Base-by-base conservation (phyloP, 179 eudicot genomes). In the Vitellaria paradoxa region DNA sequence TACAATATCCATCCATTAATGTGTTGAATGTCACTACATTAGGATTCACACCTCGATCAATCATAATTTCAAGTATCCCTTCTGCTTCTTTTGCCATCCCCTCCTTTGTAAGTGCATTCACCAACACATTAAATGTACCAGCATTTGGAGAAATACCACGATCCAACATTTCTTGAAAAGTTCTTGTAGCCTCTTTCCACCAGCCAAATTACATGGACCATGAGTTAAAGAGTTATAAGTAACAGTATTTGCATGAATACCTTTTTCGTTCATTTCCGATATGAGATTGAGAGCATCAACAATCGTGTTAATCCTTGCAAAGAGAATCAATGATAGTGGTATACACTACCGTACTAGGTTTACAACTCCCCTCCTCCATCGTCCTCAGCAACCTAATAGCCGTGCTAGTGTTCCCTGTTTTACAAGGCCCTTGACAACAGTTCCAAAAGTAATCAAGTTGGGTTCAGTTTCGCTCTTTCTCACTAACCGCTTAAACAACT, bases 151-250 rank as follows among this genome's bases (percentile, higher is more conserved):
- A 20, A 23, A 61, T 61, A 6, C 65, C 11, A 3, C 65, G 7
- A 7, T 15, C 26, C 65, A 23, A 7, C 65, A 61, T 61, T 23
- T 20, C 11, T 20, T 64, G 52, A 1, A 40, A 12, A 1, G 0
- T 4, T 42, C 45, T 42, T 5, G 6, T 42, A 6, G 24, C 81
- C 10, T 71, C 81, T 13, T 26, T 23, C 81, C 76, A 57, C 18
- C 13, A 70, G 13, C 66, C 71, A 42, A 30, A 65, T 49, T 23
- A 26, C 76, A 78, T 14, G 50, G 46, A 9, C 82, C 85, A 15
- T 55, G 75, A 70, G 78, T 52, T 21, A 82, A 66, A 10, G 74
- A 6, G 72, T 3, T 82, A 30, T 70, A 42, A 42, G 45, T 42
- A 5, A 42, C 5, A 0, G 5, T 42, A 5, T 42, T 4, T 42